These are phyloP conservation scores for Catenaria anguillulae DNA, from an alignment of 371 early-diverging fungal species.

Conservation along the genomic window DNA sequence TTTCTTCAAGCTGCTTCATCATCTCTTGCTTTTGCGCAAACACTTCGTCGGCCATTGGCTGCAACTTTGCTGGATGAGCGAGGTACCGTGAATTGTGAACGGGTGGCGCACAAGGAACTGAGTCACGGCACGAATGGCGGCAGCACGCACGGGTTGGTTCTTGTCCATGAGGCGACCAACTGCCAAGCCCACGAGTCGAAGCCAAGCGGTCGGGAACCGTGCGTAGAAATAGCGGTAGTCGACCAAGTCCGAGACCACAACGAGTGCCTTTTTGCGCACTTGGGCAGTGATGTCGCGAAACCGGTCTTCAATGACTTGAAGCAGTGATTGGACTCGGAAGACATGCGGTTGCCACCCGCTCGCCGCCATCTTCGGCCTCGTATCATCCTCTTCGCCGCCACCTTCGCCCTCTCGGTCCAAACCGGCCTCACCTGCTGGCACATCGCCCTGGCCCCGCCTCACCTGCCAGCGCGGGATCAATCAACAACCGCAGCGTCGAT, in stretches of 20 bases:
- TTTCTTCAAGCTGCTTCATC: background rate
- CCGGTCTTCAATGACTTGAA: background rate
- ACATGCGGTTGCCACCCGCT: background rate
- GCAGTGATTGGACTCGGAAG: no score
- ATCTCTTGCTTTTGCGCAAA: no score
- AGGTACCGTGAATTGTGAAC: slow-evolving; percentile 70
- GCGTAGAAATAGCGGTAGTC: background rate
- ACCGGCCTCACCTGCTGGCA: no score
- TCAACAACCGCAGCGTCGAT: background rate
- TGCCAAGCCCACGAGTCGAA: slow-evolving; percentile 37
- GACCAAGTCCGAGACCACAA: background rate
- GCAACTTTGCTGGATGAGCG: background rate
- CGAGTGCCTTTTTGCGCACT: background rate
- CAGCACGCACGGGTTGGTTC: slow-evolving; percentile 68
- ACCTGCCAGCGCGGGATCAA: background rate
- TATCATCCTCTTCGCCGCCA: background rate
- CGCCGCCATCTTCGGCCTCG: no score
- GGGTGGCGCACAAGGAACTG: slow-evolving; percentile 72
- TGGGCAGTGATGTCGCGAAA: background rate
- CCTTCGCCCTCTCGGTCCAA: no score
- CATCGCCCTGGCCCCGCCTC: no score
- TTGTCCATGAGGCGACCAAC: slow-evolving; percentile 78
- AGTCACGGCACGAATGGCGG: slow-evolving; percentile 67
- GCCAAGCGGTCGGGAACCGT: background rate
- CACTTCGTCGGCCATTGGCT: slow-evolving; percentile 7